Percentiles rank a stretch among this genome's conserved stretches.
Conservation (phyloP, 176 grass and related monocot genomes). For the Puccinellia tenuiflora region DNA sequence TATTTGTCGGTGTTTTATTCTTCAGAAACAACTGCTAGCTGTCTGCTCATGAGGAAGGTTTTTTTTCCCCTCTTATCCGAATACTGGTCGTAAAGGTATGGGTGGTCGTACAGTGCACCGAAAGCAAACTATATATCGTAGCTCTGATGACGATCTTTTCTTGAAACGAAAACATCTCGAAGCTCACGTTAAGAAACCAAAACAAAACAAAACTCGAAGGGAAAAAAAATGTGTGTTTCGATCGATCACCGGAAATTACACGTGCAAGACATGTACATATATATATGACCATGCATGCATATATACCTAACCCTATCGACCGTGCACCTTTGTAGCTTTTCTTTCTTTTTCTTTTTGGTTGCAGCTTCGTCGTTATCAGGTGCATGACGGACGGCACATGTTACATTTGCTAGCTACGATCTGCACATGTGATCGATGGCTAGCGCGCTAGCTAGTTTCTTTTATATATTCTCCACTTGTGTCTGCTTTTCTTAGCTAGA, state of each 20-base stretch:
- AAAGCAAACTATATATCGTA: not conserved
- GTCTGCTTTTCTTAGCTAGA: not conserved
- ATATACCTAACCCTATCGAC: slow-evolving; percentile 15
- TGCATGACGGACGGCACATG: not conserved
- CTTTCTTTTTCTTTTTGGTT: too few relatives aligned
- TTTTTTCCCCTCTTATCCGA: not conserved
- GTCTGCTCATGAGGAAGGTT: not conserved
- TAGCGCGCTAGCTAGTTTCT: too few relatives aligned
- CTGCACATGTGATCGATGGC: not conserved
- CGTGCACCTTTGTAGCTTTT: not conserved
- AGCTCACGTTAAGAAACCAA: not conserved
- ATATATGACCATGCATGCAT: not conserved
- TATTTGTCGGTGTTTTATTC: not conserved
- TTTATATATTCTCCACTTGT: not conserved
- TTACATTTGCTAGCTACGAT: not conserved
- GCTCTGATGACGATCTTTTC: not conserved
- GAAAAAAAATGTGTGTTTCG: not conserved
- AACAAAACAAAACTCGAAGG: not conserved
- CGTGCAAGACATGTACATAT: not conserved
- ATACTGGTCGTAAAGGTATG: not conserved
- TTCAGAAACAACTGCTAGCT: not conserved
- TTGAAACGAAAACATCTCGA: not conserved
- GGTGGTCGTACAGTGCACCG: not conserved
- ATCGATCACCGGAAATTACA: not conserved
- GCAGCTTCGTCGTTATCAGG: not conserved